phyloP scores from a whole-genome alignment of 179 eudicot genomes.

The Corrigiola litoralis region DNA sequence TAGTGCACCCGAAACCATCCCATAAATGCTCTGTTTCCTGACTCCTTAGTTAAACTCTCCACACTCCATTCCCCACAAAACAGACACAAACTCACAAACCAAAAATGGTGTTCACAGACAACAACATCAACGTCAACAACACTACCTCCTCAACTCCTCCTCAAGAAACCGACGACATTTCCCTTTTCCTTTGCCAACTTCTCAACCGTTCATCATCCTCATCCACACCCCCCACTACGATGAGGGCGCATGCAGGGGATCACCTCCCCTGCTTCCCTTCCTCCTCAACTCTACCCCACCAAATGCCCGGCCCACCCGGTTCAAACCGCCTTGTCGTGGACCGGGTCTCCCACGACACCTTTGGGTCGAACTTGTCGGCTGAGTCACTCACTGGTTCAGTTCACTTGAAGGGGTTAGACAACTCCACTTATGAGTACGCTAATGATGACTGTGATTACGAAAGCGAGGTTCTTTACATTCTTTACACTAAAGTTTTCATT shows the following conservation, averaged over 20 bases:
- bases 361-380: constrained; percentile 25
- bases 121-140: neutral
- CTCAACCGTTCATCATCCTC: constrained; percentile 51
- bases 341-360: constrained; percentile 23
- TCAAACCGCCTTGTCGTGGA: constrained; percentile 25
- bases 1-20: no score
- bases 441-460: constrained; percentile 74
- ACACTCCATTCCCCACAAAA: no score
- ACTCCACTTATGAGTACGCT: constrained; percentile 24
- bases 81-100: neutral
- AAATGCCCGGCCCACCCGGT: constrained; percentile 8
- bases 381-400: constrained; percentile 26
- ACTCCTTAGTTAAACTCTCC: no score
- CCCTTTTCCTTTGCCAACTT: constrained; percentile 64
- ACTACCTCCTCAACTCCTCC: constrained; percentile 21
- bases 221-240: constrained; percentile 4
- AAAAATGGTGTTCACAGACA: constrained; percentile 21
- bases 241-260: constrained; percentile 19
- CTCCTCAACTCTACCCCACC: neutral
- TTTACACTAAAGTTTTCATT: no score
- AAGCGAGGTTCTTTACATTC: constrained; percentile 51
- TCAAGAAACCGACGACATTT: constrained; percentile 55
- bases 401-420: constrained; percentile 22
- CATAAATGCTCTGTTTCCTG: no score
- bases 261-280: neutral